phyloP scores from a whole-genome alignment of 2,329 filamentous ascomycete genomes.

The Epichloe brachyelytri region DNA sequence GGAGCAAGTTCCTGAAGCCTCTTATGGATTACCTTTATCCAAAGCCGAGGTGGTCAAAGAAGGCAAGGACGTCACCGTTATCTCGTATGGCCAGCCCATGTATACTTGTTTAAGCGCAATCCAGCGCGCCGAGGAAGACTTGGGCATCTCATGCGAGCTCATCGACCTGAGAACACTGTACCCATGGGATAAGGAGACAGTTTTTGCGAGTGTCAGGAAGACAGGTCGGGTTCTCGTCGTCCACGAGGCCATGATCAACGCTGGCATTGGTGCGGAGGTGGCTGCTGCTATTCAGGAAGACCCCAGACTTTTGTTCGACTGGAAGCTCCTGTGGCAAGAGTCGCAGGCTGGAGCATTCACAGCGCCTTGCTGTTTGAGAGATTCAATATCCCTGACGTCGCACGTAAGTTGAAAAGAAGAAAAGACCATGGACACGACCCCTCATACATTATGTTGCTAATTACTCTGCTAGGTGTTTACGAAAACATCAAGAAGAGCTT shows the following conservation, averaged over 20 bases:
- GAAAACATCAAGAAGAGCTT: slow-evolving; percentile 56
- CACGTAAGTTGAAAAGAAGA: slow-evolving; percentile 47
- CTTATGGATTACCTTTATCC: slow-evolving; percentile 73
- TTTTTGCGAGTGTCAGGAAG: slow-evolving; percentile 73
- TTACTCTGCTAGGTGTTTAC: slow-evolving; percentile 45
- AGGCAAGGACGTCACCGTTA: slow-evolving; percentile 67
- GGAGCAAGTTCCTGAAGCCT: slow-evolving; percentile 72
- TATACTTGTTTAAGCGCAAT: slow-evolving; percentile 75
- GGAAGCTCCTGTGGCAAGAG: slow-evolving; percentile 72
- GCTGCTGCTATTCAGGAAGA: slow-evolving; percentile 80
- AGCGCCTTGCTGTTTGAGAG: slow-evolving; percentile 67
- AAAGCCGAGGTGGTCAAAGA: slow-evolving; percentile 75
- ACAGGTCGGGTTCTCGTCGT: slow-evolving; percentile 80
- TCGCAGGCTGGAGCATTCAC: slow-evolving; percentile 85
- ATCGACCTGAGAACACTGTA: slow-evolving; percentile 83
- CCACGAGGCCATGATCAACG: slow-evolving; percentile 85
- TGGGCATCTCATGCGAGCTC: slow-evolving; percentile 66
- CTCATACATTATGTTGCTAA: not conserved
- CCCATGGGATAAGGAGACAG: slow-evolving; percentile 75
- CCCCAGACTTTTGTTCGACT: slow-evolving; percentile 62
- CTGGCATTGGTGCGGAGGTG: slow-evolving; percentile 78
- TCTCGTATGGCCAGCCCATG: slow-evolving; percentile 82
- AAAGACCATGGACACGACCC: not conserved
- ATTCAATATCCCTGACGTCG: slow-evolving; percentile 73
- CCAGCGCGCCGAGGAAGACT: slow-evolving; percentile 58